Base-by-base conservation (phyloP, 352 stramenopile genomes). In the Elongisporangium undulatum region DNA sequence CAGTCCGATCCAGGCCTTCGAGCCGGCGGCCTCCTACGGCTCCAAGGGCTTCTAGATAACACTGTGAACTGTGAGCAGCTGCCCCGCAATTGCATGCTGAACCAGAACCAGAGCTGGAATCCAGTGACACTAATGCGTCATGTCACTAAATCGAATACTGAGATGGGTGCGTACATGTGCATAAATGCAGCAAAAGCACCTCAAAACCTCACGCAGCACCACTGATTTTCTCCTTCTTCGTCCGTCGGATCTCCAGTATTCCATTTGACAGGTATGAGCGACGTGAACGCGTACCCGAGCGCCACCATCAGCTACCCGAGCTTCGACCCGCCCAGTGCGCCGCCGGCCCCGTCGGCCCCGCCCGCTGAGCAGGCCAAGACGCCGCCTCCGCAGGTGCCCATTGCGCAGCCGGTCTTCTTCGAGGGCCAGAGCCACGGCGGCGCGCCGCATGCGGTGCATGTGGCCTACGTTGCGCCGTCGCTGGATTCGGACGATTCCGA, bases 301-400 rank as follows among this genome's bases (percentile, higher is more conserved):
- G 34, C 34, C 34, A 45, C 34, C 10, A 45, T 45, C 34, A 21
- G 51, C 52, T 73, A 81, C 59, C 62, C 73, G 29, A 64, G 59
- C 23, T 73, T 77, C 60, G 58, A 51, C 7, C 61, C 67, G 22
- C 62, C 73, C 49, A 79, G 68, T 51, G 65, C 65, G 24, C 59
- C 66, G 39, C 51, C 69, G 22, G 38, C 57, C 21, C 20, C 60
- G 41, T 29, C 54, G 49, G 17, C 56, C 23, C 48, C 51, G 10
- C 22, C 49, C 8, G 17, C 23, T 41, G 49, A 55, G 24, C 34
- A 24, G 4, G 50, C 26, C 41, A 51, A 56, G 20, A 21, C 61
- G 52, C 55, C 39, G 45, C 53, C 58, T n/a, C 19, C 51, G n/a
- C 55, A 63, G 51, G 22, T 71, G 23, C 69, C 69, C 19, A 49